Evolutionary conservation across 768 basidiomycete genomes (phyloP).

Genomic region (Rhodotorula babjevae): DNA sequence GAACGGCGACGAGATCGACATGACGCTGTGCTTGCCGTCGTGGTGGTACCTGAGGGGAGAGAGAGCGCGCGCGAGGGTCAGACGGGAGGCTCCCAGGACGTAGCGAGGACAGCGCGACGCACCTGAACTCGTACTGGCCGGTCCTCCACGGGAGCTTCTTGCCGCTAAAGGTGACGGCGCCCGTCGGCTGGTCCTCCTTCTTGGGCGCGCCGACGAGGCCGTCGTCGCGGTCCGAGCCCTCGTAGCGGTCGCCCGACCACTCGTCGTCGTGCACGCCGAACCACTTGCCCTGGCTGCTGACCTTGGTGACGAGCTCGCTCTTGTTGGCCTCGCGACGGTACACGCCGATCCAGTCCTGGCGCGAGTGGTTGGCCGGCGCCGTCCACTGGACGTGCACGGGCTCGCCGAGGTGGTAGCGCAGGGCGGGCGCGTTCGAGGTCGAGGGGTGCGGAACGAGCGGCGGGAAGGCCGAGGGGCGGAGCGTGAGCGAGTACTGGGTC

Average conservation of each 20-base stretch:
- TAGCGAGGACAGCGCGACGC: background rate
- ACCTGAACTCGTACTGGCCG: constrained; percentile 75
- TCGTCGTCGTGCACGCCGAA: constrained; percentile 83
- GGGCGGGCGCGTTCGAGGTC: constrained; percentile 32
- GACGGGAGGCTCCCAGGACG: no score
- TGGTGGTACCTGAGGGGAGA: constrained; percentile 66
- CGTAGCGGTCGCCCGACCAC: constrained; percentile 82
- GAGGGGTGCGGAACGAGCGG: constrained; percentile 21
- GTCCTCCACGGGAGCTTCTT: constrained; percentile 78
- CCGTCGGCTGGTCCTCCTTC: constrained; percentile 46
- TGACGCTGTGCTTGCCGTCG: constrained; percentile 94
- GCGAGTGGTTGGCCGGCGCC: constrained; percentile 77
- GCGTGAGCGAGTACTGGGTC: constrained; percentile 67
- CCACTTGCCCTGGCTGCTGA: constrained; percentile 85
- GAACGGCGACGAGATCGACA: constrained; percentile 75
- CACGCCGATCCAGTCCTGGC: constrained; percentile 87
- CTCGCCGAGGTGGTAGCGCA: constrained; percentile 82
- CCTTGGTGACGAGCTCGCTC: constrained; percentile 73
- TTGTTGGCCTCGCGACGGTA: constrained; percentile 73
- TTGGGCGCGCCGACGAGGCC: constrained; percentile 7
- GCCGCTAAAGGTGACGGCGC: constrained; percentile 68
- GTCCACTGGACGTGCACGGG: constrained; percentile 80
- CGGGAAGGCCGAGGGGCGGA: constrained; percentile 52
- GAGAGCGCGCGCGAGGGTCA: no score
- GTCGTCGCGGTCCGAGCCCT: constrained; percentile 24